Base-by-base conservation (phyloP, 805 yeast genomes). In the Saccharomycopsis capsularis region DNA sequence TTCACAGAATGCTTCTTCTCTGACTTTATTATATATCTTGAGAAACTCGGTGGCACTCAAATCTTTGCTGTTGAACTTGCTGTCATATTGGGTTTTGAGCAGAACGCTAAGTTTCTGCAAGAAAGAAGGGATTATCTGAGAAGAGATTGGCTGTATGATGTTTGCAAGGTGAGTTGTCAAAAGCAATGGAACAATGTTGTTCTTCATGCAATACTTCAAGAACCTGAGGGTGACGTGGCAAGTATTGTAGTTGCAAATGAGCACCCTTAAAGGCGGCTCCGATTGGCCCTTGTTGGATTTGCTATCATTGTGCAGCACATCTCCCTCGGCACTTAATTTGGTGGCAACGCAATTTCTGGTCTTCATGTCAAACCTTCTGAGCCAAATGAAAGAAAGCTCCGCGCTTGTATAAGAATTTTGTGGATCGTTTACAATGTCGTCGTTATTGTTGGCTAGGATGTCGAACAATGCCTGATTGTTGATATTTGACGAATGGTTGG, bases 181-280 rank as follows among this genome's bases (percentile, higher is more conserved):
- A 18, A 50, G 30, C 39, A 50, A 16, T 11, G 50, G 50, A 3
- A 50, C 41, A 32, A 50, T 50, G 19, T 47, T 50, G 29, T 46
- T 22, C 15, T 38, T 23, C 15, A 38, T 42, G 25, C 51, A 50
- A 32, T 38, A 42, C 23, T 43, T 47, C 2, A 50, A 25, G 22
- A 50, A 50, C 36, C 42, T 41, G 3, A 50, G 6, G 3, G 54
- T 47, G 15, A 34, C 38, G 22, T 50, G 54, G 35, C 54, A 47
- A 21, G 54, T 50, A 39, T 50, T 39, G 37, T 38, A 47, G 23
- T 47, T 50, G 15, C 37, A 23, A 19, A 50, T n/a, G n/a, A 50
- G 16, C 11, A 50, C 18, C 24, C 54, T 22, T n/a, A n/a, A n/a
- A n/a, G n/a, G n/a, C n/a, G n/a, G n/a, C n/a, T n/a, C n/a, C n/a